Conservation (phyloP, 78 protist genomes). For the Dictyostelium brefeldianum region DNA sequence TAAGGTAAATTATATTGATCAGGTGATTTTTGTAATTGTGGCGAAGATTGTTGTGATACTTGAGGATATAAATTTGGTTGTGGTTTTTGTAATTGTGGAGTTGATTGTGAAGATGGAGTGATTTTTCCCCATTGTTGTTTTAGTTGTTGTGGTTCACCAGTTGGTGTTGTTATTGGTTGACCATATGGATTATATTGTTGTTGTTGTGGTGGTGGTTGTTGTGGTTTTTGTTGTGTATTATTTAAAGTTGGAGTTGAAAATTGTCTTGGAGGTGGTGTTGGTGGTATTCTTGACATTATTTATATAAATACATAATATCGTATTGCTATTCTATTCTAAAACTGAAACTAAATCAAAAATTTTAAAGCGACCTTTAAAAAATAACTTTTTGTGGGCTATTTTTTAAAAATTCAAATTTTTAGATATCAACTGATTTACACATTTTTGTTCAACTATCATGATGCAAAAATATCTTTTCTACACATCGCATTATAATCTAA, state of each 20-base stretch:
- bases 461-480: too few species aligned
- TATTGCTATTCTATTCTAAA: neutral
- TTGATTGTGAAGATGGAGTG: neutral
- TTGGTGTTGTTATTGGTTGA: neutral
- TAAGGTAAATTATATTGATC: neutral
- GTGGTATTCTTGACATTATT: neutral
- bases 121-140: neutral
- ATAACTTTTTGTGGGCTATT: neutral
- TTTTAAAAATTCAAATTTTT: too few species aligned
- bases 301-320: neutral
- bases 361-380: neutral
- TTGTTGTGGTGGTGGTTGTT: neutral
- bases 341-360: neutral
- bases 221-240: too few species aligned
- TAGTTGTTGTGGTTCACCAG: neutral
- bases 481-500: too few species aligned
- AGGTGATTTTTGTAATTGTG: neutral
- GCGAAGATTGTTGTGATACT: neutral
- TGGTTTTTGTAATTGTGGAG: conserved; percentile 1
- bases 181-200: neutral
- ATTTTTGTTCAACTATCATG: too few species aligned
- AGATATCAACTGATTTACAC: too few species aligned
- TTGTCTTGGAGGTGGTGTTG: conserved; percentile 8
- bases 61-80: too few species aligned
- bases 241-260: neutral